Percentiles rank a stretch among this genome's conserved stretches.
phyloP scores from a whole-genome alignment of 2,329 filamentous ascomycete genomes.

The Fusarium bactridioides region DNA sequence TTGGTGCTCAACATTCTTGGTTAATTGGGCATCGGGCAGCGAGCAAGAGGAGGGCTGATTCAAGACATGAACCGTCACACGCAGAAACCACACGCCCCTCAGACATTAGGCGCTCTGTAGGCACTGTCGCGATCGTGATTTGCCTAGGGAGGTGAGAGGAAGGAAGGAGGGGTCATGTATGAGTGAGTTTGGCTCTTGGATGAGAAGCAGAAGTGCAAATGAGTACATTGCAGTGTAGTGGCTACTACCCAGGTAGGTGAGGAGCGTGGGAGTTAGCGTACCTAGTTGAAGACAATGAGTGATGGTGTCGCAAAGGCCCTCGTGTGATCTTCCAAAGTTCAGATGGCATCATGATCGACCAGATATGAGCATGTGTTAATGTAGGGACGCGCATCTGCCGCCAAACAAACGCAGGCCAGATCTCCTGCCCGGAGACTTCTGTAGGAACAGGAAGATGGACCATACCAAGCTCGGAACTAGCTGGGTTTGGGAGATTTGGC shows the following conservation, averaged over 20 bases:
- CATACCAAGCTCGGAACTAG: conserved; percentile 27
- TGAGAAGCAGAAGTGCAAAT: conserved; percentile 2
- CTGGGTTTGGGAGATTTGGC: conserved; percentile 33
- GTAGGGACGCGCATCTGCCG: conserved; percentile 41
- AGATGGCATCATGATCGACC: conserved; percentile 33
- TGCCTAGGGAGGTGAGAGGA: neutral
- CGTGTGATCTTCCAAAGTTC: conserved; percentile 25
- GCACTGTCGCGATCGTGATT: conserved; percentile 18
- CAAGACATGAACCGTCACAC: conserved; percentile 39
- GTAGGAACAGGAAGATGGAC: conserved; percentile 33
- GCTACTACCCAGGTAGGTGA: neutral
- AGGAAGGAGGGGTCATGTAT: conserved; percentile 11
- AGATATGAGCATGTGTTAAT: conserved; percentile 23
- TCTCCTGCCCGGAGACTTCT: conserved; percentile 29
- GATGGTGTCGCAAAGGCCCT: conserved; percentile 16
- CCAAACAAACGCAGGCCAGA: conserved; percentile 30
- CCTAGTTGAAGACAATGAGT: conserved; percentile 7
- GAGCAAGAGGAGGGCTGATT: conserved; percentile 36
- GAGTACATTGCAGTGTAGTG: neutral
- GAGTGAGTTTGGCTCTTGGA: conserved; percentile 10
- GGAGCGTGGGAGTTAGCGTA: neutral
- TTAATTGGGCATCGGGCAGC: conserved; percentile 39
- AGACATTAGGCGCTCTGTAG: conserved; percentile 10
- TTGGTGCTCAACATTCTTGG: conserved; percentile 21
- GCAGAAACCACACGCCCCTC: conserved; percentile 32